Conservation (phyloP, 495 filamentous ascomycete species). For the Penicillium atrosanguineum region DNA sequence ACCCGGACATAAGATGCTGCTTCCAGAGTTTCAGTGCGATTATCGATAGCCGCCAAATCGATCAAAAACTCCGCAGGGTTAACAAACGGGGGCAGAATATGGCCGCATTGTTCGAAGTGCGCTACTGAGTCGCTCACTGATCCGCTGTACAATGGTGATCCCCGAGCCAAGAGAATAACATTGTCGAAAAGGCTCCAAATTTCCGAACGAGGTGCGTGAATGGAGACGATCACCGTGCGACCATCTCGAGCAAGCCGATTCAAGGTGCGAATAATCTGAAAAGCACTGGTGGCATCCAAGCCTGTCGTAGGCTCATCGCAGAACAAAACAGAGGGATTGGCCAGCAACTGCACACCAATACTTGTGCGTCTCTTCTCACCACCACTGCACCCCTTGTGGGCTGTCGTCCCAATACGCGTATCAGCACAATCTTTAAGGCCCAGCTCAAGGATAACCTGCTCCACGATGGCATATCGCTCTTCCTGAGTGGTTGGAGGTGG, state of each 20-base stretch:
- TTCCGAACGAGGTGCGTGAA: constrained; percentile 72
- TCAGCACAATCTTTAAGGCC: constrained; percentile 72
- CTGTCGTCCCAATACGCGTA: constrained; percentile 64
- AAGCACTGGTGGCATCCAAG: constrained; percentile 72
- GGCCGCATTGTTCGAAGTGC: constrained; percentile 57
- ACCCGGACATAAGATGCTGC: constrained; percentile 54
- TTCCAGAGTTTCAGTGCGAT: constrained; percentile 59
- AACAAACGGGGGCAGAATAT: constrained; percentile 61
- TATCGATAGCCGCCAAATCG: constrained; percentile 69
- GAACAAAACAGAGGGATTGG: constrained; percentile 72
- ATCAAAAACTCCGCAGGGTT: constrained; percentile 75
- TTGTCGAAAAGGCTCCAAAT: constrained; percentile 74
- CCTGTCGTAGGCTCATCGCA: constrained; percentile 76
- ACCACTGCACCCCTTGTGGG: constrained; percentile 71
- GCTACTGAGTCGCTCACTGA: constrained; percentile 46
- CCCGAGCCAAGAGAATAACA: constrained; percentile 60
- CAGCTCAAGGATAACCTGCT: constrained; percentile 71
- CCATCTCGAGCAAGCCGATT: constrained; percentile 64
- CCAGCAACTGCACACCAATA: constrained; percentile 71
- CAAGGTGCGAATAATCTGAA: constrained; percentile 64
- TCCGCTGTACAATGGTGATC: constrained; percentile 65
- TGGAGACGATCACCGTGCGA: constrained; percentile 67
- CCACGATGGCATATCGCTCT: constrained; percentile 59
- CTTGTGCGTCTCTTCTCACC: constrained; percentile 72
- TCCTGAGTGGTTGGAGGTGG: constrained; percentile 56